Base-by-base conservation (phyloP, 306 rosid genomes). In the Betula pendula region DNA sequence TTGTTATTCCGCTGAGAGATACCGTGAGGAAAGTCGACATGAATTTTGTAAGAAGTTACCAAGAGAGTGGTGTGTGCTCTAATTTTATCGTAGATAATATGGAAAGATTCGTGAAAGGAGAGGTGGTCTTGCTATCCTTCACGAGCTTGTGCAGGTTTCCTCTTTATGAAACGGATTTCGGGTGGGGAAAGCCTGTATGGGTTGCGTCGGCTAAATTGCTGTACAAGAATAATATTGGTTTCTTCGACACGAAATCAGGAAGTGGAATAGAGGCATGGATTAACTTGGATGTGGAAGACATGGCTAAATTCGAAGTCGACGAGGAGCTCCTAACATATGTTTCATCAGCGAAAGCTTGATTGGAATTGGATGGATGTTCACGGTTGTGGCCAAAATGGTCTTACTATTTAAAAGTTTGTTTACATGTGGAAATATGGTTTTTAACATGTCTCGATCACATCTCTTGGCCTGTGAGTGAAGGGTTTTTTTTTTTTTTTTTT, bases 141-240 rank as follows among this genome's bases (percentile, higher is more conserved):
- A 83, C 81, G 2, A 88, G 89, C 62, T 48, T 81, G 63, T 85
- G 91, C 55, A 73, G 83, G 73, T 75, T 88, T 47, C 91, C 91
- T 16, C 5, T 83, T 70, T 85, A 88, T 24, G 91, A 88, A 29
- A 68, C 70, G 33, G 80, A 84, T 49, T 79, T 84, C 31, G 88
- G 86, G 29, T 79, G 88, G 90, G 87, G 90, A n/a, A 81, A 81
- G 29, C 83, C 90, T 14, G 48, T 62, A 0, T 87, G 86, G 88
- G 79, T 82, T 25, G 63, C 74, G 6, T 65, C 81, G 17, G 49
- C 77, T n/a, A 81, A 74, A 43, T 8, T 71, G 20, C 65, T 80
- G 7, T 25, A 45, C 3, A 56, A 4, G 53, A 87, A 84, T 45
- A 5, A 33, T 4, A 38, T 79, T 0, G 3, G 24, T 43, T 74